A percentile compares a stretch with the other conserved stretches of the same genome.
Evolutionary conservation across 768 basidiomycete genomes (phyloP).

Genomic region (Lentinula raphanica): DNA sequence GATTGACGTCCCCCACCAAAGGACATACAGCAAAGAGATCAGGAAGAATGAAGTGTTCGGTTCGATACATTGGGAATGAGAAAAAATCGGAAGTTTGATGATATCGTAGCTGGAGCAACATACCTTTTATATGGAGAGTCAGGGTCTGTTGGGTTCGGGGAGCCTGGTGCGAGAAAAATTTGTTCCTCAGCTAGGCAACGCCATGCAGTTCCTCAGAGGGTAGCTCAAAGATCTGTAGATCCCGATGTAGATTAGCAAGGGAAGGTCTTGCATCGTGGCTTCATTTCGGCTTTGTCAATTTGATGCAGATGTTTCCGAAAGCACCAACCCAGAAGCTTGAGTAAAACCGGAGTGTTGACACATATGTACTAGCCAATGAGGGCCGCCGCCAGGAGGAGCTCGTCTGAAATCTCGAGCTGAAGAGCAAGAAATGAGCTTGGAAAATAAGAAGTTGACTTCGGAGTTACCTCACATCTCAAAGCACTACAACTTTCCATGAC

Average conservation of each 20-base stretch:
- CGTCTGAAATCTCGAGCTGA: too few relatives aligned
- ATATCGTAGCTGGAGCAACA: background rate
- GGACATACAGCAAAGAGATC: constrained; percentile 49
- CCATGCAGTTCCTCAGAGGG: background rate
- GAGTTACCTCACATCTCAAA: too few relatives aligned
- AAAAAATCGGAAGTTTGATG: background rate
- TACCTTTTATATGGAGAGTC: background rate
- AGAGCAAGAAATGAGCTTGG: too few relatives aligned
- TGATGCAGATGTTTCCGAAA: background rate
- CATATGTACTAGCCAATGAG: background rate
- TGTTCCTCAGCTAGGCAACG: background rate
- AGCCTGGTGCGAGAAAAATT: background rate
- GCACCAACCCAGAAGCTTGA: background rate
- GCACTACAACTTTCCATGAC: too few relatives aligned
- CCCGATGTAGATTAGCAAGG: background rate
- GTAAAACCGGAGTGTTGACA: background rate
- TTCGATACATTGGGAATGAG: constrained; percentile 1
- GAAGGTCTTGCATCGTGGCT: background rate
- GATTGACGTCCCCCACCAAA: constrained; percentile 45
- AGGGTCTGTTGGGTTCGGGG: background rate
- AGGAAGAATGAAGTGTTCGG: constrained; percentile 45
- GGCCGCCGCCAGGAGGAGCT: background rate
- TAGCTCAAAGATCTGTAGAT: constrained; percentile 4
- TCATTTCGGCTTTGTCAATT: constrained; percentile 1
- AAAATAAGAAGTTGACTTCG: too few relatives aligned